Evolutionary conservation across 2,329 filamentous ascomycete species (phyloP).

Genomic region (Colletotrichum tropicale): DNA sequence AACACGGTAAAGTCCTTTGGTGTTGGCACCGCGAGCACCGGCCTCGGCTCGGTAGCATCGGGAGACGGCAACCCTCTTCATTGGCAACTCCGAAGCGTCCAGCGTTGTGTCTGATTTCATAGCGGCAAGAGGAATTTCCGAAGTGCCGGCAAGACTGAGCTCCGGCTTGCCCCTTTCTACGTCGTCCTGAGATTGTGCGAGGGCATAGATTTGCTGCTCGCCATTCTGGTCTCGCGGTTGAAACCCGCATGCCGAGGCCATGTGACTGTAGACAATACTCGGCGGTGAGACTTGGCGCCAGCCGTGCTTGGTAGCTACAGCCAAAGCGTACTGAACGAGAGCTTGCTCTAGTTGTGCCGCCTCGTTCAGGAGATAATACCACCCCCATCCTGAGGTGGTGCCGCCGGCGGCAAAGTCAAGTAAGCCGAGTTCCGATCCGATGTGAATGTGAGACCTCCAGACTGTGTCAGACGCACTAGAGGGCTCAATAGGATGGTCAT

Average conservation of each 20-base stretch:
- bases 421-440: conserved; percentile 85
- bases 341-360: conserved; percentile 95
- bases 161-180: conserved; percentile 66
- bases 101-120: conserved; percentile 82
- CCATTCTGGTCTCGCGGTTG: conserved; percentile 88
- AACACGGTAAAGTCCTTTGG: conserved; percentile 93
- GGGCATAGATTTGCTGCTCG: conserved; percentile 89
- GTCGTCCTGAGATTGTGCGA: conserved; percentile 71
- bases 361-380: conserved; percentile 95
- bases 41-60: conserved; percentile 97
- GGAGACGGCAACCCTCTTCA: conserved; percentile 82
- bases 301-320: conserved; percentile 71
- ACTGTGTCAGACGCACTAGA: conserved; percentile 42
- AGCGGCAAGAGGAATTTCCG: conserved; percentile 92
- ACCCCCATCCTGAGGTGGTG: conserved; percentile 91
- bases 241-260: conserved; percentile 91
- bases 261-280: conserved; percentile 89
- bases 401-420: conserved; percentile 86
- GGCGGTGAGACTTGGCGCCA: conserved; percentile 87
- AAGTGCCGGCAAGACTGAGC: conserved; percentile 82
- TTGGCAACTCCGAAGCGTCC: conserved; percentile 68
- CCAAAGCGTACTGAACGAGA: conserved; percentile 83
- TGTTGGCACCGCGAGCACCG: conserved; percentile 85
- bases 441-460: conserved; percentile 81
- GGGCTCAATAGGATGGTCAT: conserved; percentile 62